Base-by-base conservation (phyloP, 768 basidiomycete genomes). In the Suillus subluteus region DNA sequence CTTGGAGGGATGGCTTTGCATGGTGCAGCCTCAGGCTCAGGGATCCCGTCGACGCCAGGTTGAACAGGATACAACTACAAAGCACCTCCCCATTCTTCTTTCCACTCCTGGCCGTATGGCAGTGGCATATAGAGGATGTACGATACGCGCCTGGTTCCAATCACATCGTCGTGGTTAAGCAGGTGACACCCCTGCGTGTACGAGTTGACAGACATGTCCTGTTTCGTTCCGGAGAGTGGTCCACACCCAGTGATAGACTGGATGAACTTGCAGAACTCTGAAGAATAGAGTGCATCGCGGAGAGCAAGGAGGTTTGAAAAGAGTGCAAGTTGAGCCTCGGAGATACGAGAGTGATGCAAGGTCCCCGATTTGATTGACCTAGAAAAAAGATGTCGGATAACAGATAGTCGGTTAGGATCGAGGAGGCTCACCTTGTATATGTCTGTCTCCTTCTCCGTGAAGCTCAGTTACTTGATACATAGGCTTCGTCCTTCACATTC, bases 361-460 rank as follows among this genome's bases (percentile, higher is more conserved):
- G 80, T 99, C 97, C 70, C 96, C 96, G 0, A 97, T 98, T 82
- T 99, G 97, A 79, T 96, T 91, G 72, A 99, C 91, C 96, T 98
- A 71, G 52, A 48, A 48, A 2, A 65, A 66, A 65, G 67, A 58
- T 54, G n/a, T 32, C 8, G 21, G 63, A 65, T 48, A 58, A 21
- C 35, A 48, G 37, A 61, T 30, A 58, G 62, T 54, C 59, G 61
- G 2, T 44, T 15, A 8, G 23, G 62, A 64, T 43, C 1, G 4
- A 50, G 26, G 26, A 26, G 13, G 23, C 50, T 66, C 67, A 92
- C 94, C 89, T 94, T 95, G 87, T 98, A 99, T 70, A 99, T 99
- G 74, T 99, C 97, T 3, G 97, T 99, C 83, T 98, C 94, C 80
- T 98, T 99, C 81, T 95, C 90, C 3, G 91, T 86, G 75, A 96